Evolutionary conservation across 129 eudicot genomes (phyloP), one percentile per base, ranked within the genome.

Genomic region (Escallonia rubra): DNA sequence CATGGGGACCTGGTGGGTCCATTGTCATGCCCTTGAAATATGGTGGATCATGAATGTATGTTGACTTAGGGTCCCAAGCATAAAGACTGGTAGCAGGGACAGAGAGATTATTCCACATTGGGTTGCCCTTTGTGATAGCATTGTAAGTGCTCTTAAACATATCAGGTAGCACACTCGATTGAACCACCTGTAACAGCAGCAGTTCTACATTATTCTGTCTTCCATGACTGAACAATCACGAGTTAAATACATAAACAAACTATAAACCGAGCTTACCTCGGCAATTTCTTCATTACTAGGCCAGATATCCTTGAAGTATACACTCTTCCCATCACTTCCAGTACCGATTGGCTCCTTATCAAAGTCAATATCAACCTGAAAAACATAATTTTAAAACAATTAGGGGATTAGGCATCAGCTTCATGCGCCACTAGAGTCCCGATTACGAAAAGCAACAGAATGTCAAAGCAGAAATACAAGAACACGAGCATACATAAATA

Each of bases 41-140:
- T 8, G 99, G 99, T 38, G 99, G 99, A 62, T 93, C 96, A 56
- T 93, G 99, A 70, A 93, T 89, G 85, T 93, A 93, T n/a, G 99
- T 93, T 8, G 99, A 93, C 8, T 80, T 93, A 8, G 95, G 86
- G 56, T 93, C 95, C 99, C 99, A 93, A 10, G 95, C 72, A 74
- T 93, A 93, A 41, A 93, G 86, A 77, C 82, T 84, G 54, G 87
- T 76, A 15, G 84, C 59, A 13, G 99, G 88, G 48, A 93, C 99
- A 2, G 91, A 83, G 41, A 93, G 68, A 43, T 86, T 73, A 54
- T 93, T 93, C 99, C 99, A 93, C 92, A 93, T 86, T 46, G 96
- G 96, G 71, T 89, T 93, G 49, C 99, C 99, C 74, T 87, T 68
- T 34, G 99, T 93, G 74, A 93, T 93, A 7, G 99, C 92, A 3